Percentiles rank a stretch among this genome's conserved stretches.
Conservation (phyloP, 805 yeast genomes). For the Starmerella geochares region DNA sequence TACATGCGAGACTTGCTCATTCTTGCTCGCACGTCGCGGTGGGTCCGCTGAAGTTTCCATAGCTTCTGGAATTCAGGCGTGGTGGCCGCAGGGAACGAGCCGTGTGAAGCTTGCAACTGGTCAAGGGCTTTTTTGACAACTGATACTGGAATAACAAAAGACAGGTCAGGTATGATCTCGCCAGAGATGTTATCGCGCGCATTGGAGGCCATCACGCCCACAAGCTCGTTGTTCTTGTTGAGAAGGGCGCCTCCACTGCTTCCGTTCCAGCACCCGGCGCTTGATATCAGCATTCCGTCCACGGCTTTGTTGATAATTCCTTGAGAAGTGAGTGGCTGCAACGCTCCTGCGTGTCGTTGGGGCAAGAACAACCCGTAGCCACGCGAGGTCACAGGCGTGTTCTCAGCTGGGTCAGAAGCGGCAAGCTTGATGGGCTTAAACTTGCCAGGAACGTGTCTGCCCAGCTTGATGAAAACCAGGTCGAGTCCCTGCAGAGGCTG, state of each 20-base stretch:
- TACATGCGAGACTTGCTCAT: background rate
- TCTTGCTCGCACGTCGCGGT: conserved; percentile 11
- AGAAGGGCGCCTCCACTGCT: conserved; percentile 34
- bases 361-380: conserved; percentile 33
- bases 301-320: conserved; percentile 23
- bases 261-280: conserved; percentile 35
- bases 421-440: conserved; percentile 23
- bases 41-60: conserved; percentile 21
- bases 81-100: conserved; percentile 1
- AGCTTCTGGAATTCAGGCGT: conserved; percentile 14
- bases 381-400: conserved; percentile 26
- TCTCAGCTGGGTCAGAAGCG: conserved; percentile 15
- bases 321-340: conserved; percentile 28
- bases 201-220: conserved; percentile 34
- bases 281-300: conserved; percentile 27
- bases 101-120: background rate
- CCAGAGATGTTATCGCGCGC: conserved; percentile 30
- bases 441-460: conserved; percentile 8
- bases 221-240: conserved; percentile 23
- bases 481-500: conserved; percentile 30
- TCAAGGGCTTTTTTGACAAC: conserved; percentile 24
- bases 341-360: conserved; percentile 15
- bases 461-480: conserved; percentile 26
- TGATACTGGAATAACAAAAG: conserved; percentile 31
- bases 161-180: conserved; percentile 31